Percentiles rank a stretch among this genome's conserved stretches.
Conservation (phyloP, 352 stramenopile species). For the Phytophthora sp. region DNA sequence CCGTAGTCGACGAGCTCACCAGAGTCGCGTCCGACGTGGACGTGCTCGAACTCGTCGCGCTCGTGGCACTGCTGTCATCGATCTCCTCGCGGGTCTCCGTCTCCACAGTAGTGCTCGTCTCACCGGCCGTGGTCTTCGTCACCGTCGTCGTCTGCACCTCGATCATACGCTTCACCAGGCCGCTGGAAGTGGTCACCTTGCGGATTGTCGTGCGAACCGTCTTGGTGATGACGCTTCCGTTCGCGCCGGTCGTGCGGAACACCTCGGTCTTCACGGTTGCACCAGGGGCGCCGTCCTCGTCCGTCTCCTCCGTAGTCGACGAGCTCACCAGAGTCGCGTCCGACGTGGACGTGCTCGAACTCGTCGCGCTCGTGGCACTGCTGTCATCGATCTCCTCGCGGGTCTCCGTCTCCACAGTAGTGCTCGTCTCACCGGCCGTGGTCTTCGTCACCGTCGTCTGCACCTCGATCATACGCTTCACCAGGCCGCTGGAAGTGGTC, state of each 20-base stretch:
- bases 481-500: constrained; percentile 3
- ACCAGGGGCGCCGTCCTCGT: neutral
- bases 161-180: constrained; percentile 2
- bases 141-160: constrained; percentile 21
- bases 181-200: constrained; percentile 7
- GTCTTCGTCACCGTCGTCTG: constrained; percentile 12
- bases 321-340: constrained; percentile 1
- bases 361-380: neutral
- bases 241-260: neutral
- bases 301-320: constrained; percentile 1
- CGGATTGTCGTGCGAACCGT: constrained; percentile 18
- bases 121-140: constrained; percentile 10
- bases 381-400: constrained; percentile 8
- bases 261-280: constrained; percentile 10
- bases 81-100: constrained; percentile 26
- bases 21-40: constrained; percentile 20
- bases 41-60: neutral
- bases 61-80: constrained; percentile 6
- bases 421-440: constrained; percentile 5
- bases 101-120: constrained; percentile 19
- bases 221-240: constrained; percentile 10
- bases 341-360: neutral
- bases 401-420: constrained; percentile 13
- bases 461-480: constrained; percentile 9
- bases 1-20: constrained; percentile 20